Conservation (phyloP, 2,329 filamentous ascomycete species). For the Gnomoniopsis smithogilvyi region DNA sequence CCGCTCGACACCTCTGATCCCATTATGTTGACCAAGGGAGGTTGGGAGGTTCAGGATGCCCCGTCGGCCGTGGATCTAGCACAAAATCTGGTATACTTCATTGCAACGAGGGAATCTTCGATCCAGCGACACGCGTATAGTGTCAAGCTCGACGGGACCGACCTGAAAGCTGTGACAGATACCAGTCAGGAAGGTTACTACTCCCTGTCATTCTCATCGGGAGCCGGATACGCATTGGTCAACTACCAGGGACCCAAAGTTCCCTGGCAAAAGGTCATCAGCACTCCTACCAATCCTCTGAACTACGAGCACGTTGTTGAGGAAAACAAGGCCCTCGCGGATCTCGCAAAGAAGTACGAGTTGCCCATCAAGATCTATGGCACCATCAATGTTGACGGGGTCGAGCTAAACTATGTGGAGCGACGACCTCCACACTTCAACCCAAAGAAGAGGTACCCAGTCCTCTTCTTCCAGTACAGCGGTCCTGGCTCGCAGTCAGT, state of each 20-base stretch:
- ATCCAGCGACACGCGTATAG: conserved; percentile 91
- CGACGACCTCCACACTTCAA: conserved; percentile 88
- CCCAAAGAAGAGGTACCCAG: conserved; percentile 79
- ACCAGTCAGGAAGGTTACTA: conserved; percentile 74
- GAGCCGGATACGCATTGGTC: conserved; percentile 79
- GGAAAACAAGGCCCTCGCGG: conserved; percentile 68
- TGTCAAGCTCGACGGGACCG: conserved; percentile 77
- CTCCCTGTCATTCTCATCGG: conserved; percentile 76
- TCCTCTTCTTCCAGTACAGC: conserved; percentile 92
- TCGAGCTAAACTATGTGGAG: conserved; percentile 71
- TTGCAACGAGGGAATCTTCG: conserved; percentile 80
- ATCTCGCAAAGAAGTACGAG: conserved; percentile 70
- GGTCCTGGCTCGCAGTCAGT: conserved; percentile 93
- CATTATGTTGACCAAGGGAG: conserved; percentile 78
- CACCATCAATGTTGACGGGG: conserved; percentile 79
- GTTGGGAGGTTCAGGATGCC: conserved; percentile 88
- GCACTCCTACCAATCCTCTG: conserved; percentile 66
- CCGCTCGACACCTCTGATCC: conserved; percentile 82
- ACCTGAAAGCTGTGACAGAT: conserved; percentile 71
- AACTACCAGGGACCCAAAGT: conserved; percentile 80
- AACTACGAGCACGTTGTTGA: conserved; percentile 71
- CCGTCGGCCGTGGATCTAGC: conserved; percentile 81
- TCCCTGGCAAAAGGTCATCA: conserved; percentile 88
- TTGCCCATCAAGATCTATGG: conserved; percentile 80
- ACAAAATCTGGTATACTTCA: conserved; percentile 87